These are phyloP conservation scores for Eutrema japonicum DNA, from an alignment of 345 rosid species.

Conservation along the genomic window DNA sequence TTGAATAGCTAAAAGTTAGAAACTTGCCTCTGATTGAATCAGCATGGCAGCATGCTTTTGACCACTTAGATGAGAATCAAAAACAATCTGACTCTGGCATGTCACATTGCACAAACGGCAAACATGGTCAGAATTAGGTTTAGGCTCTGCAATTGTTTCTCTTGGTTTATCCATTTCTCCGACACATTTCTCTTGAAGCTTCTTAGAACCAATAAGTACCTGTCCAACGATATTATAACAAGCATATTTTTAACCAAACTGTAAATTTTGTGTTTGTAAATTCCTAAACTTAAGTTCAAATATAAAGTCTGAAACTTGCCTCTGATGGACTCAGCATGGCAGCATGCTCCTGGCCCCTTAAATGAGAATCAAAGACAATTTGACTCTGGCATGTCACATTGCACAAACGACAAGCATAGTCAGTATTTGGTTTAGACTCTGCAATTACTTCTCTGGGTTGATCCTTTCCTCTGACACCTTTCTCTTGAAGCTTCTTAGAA, in stretches of 20 bases:
- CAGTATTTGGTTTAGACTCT: slow-evolving; percentile 40
- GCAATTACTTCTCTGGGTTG: slow-evolving; percentile 45
- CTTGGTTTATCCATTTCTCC: slow-evolving; percentile 52
- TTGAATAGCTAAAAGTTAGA: slow-evolving; percentile 26
- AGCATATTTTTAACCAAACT: slow-evolving; percentile 56
- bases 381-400: slow-evolving; percentile 25
- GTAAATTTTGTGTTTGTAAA: slow-evolving; percentile 36
- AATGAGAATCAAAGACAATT: slow-evolving; percentile 25
- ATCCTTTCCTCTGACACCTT: slow-evolving; percentile 50
- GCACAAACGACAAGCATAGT: slow-evolving; percentile 16
- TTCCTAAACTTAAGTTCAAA: neutral
- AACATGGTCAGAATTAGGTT: neutral
- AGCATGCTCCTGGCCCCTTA: slow-evolving; percentile 29
- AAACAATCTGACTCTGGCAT: slow-evolving; percentile 14
- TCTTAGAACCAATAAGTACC: slow-evolving; percentile 52
- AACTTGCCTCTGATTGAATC: slow-evolving; percentile 27
- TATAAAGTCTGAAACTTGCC: too few relatives aligned
- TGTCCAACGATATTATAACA: slow-evolving; percentile 54
- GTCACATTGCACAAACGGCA: slow-evolving; percentile 22
- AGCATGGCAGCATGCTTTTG: slow-evolving; percentile 4
- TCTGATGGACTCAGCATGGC: slow-evolving; percentile 18
- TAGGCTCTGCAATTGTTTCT: slow-evolving; percentile 48
- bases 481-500: slow-evolving; percentile 57
- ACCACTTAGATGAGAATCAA: slow-evolving; percentile 37
- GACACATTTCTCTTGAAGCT: slow-evolving; percentile 51